A percentile compares a stretch with the other conserved stretches of the same genome.
Conservation (phyloP, 768 basidiomycete genomes). For the Pisolithus tinctorius region DNA sequence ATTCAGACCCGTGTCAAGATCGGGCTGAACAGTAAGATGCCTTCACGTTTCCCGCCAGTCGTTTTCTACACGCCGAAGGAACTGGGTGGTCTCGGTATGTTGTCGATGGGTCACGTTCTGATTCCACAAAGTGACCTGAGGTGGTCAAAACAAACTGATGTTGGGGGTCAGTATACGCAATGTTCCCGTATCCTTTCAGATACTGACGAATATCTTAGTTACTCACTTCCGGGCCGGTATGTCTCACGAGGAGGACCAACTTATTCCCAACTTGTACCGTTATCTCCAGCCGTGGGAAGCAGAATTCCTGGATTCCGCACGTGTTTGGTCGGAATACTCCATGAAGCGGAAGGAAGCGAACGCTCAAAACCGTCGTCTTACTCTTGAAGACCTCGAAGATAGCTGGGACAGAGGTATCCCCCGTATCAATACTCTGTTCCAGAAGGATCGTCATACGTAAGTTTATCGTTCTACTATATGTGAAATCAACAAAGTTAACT, state of each 20-base stretch:
- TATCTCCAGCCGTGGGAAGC: conserved; percentile 98
- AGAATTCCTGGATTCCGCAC: conserved; percentile 95
- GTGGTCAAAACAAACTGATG: conserved; percentile 98
- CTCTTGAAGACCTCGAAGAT: conserved; percentile 96
- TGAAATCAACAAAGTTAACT: background rate
- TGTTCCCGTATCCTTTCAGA: background rate
- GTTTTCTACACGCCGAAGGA: conserved; percentile 98
- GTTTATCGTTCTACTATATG: conserved; percentile 15
- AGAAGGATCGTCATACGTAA: conserved; percentile 93
- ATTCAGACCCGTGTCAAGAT: conserved; percentile 99
- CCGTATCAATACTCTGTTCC: conserved; percentile 97
- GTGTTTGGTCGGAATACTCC: conserved; percentile 99
- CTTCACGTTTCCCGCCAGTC: conserved; percentile 95
- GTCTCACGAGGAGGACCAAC: conserved; percentile 90
- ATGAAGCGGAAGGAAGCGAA: conserved; percentile 99
- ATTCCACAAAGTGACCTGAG: conserved; percentile 97
- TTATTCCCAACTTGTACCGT: conserved; percentile 96
- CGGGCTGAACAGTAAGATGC: conserved; percentile 99
- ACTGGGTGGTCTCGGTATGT: conserved; percentile 95
- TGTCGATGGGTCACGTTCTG: conserved; percentile 98
- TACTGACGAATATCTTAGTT: conserved; percentile 35
- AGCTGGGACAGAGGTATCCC: conserved; percentile 99
- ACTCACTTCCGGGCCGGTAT: conserved; percentile 99
- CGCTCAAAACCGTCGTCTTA: conserved; percentile 93
- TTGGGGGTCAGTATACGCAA: conserved; percentile 51